Percentiles rank a stretch among this genome's conserved stretches.
phyloP scores from a whole-genome alignment of 108 stramenopile species.

The Pseudonitzschia multiseries region DNA sequence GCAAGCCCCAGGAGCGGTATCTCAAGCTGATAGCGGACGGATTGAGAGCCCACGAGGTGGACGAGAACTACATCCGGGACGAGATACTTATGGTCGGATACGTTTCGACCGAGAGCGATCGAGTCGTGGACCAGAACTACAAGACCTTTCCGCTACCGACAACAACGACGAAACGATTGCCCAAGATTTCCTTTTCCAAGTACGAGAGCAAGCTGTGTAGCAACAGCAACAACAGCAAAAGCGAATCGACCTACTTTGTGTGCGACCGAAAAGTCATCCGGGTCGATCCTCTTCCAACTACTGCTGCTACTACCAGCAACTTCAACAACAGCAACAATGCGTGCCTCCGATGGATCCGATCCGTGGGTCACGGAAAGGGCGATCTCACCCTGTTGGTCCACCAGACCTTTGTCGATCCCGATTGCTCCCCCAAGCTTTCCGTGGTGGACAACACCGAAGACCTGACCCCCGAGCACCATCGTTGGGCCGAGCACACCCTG shows the following conservation, averaged over 20 bases:
- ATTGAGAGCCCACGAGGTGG: slow-evolving; percentile 18
- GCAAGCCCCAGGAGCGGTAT: slow-evolving; percentile 37
- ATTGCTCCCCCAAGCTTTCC: slow-evolving; percentile 13
- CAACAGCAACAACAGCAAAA: neutral
- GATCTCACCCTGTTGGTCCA: slow-evolving; percentile 27
- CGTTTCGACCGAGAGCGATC: slow-evolving; percentile 11
- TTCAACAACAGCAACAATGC: slow-evolving; percentile 27
- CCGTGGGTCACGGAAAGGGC: slow-evolving; percentile 18
- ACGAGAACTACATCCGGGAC: slow-evolving; percentile 32
- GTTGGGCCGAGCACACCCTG: slow-evolving; percentile 30
- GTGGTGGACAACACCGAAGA: slow-evolving; percentile 16
- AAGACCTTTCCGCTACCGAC: slow-evolving; percentile 11
- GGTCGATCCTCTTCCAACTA: neutral
- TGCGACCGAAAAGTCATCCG: slow-evolving; percentile 10
- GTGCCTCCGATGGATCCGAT: slow-evolving; percentile 17
- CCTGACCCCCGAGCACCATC: slow-evolving; percentile 23
- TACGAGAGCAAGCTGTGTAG: slow-evolving; percentile 15
- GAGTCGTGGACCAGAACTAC: neutral
- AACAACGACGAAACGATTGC: neutral
- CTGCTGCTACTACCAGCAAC: neutral
- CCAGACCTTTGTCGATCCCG: slow-evolving; percentile 22
- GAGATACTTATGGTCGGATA: slow-evolving; percentile 18
- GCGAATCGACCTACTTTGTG: slow-evolving; percentile 23
- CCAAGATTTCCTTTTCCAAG: slow-evolving; percentile 13
- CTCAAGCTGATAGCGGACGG: slow-evolving; percentile 35